Conservation (phyloP, 2,329 filamentous ascomycete species). For the Phialophora macrospora region DNA sequence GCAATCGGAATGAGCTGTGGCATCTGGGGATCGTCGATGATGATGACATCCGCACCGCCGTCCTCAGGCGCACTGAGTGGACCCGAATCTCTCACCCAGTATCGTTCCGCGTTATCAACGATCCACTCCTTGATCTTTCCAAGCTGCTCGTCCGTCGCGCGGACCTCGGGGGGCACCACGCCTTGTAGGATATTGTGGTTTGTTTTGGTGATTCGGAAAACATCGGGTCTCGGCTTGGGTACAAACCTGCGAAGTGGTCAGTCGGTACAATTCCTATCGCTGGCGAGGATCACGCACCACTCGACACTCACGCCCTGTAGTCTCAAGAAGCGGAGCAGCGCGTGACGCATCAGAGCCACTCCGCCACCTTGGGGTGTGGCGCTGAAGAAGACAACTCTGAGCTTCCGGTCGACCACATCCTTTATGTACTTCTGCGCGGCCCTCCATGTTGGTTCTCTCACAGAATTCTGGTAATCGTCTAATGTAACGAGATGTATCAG, state of each 20-base stretch:
- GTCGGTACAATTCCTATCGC: not conserved
- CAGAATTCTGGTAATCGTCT: slow-evolving; percentile 65
- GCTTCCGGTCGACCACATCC: slow-evolving; percentile 66
- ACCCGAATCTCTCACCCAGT: slow-evolving; percentile 72
- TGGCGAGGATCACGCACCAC: slow-evolving; percentile 64
- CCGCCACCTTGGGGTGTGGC: slow-evolving; percentile 81
- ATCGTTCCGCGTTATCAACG: slow-evolving; percentile 71
- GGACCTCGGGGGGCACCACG: slow-evolving; percentile 68
- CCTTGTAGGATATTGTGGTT: slow-evolving; percentile 89
- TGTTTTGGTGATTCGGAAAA: slow-evolving; percentile 84
- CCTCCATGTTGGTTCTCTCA: slow-evolving; percentile 66
- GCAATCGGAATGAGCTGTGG: slow-evolving; percentile 75
- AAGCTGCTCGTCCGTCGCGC: slow-evolving; percentile 67
- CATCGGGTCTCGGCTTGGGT: slow-evolving; percentile 76
- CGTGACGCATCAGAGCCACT: slow-evolving; percentile 81
- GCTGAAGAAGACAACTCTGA: slow-evolving; percentile 78
- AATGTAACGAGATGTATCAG: slow-evolving; percentile 64
- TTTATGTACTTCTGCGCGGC: slow-evolving; percentile 67
- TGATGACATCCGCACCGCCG: slow-evolving; percentile 75
- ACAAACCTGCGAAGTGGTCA: slow-evolving; percentile 59
- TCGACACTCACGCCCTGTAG: slow-evolving; percentile 70
- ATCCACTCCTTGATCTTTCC: slow-evolving; percentile 72
- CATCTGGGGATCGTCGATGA: slow-evolving; percentile 87
- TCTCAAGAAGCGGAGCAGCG: slow-evolving; percentile 72
- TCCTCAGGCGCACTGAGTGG: slow-evolving; percentile 68